phyloP scores from a whole-genome alignment of 179 eudicot genomes.

The Spinacia oleracea region DNA sequence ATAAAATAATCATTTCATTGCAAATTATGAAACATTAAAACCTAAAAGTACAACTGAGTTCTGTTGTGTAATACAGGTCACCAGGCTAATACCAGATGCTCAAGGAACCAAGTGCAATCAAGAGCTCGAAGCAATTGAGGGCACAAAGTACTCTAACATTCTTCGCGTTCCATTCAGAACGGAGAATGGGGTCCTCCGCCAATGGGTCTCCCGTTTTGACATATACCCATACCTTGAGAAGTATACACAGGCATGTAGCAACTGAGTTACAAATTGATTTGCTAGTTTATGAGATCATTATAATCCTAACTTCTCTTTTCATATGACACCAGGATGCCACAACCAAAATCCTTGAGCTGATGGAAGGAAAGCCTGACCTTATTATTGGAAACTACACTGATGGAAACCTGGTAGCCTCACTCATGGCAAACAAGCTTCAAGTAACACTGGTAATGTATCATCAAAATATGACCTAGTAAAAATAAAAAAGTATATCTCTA shows the following conservation, averaged over 20 bases:
- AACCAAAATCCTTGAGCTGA: conserved; percentile 38
- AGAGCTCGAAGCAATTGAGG: conserved; percentile 45
- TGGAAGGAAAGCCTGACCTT: conserved; percentile 55
- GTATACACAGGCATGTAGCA: conserved; percentile 45
- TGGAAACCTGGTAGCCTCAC: conserved; percentile 56
- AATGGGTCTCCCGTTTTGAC: conserved; percentile 61
- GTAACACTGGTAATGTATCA: conserved; percentile 40
- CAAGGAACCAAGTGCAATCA: conserved; percentile 60
- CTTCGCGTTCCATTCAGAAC: conserved; percentile 54
- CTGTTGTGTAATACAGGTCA: conserved; percentile 33
- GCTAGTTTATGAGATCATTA: neutral
- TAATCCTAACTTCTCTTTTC: conserved; percentile 13
- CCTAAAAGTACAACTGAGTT: neutral
- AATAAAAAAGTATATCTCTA: neutral
- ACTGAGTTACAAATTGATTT: conserved; percentile 9
- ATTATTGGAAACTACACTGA: conserved; percentile 59
- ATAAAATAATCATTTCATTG: neutral
- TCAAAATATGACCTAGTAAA: neutral
- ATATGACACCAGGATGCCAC: conserved; percentile 49
- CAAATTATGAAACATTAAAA: neutral
- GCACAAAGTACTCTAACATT: conserved; percentile 47
- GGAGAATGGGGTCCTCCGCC: conserved; percentile 43
- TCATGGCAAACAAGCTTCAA: conserved; percentile 54
- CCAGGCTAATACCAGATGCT: conserved; percentile 59
- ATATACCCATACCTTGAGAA: conserved; percentile 55